Evolutionary conservation across 495 filamentous ascomycete genomes (phyloP), one percentile per base, ranked within the genome.

Genomic region (Penicillium steckii): DNA sequence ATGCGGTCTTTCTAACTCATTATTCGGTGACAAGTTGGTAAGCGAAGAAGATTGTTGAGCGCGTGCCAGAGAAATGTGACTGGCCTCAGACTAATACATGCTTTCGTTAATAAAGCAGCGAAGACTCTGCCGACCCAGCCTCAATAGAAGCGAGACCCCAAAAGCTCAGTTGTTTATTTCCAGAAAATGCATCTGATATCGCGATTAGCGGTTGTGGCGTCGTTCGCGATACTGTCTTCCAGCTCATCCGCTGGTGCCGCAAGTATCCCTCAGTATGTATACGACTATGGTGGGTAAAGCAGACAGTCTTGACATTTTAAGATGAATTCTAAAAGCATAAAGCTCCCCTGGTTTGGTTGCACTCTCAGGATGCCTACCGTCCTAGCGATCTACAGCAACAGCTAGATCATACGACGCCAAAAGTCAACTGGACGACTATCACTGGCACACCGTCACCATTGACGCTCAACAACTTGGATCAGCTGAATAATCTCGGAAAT

Each of bases 331-430:
- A 33, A 44, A 19, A 8, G 22, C 24, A 8, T 1, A 37, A 38
- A 80, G 75, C 77, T 29, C 76, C 77, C 1, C 46, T 78, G 5
- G 65, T 78, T 19, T 81, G 77, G 77, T 76, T 87, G n/a, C 72
- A 85, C 51, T 77, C 76, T 32, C 59, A 71, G 51, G 85, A 88
- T 21, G 52, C 61, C 30, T 86, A 85, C 59, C 69, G 71, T 24
- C 85, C 85, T 2, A 78, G 81, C 26, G 84, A 86, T 56, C 74
- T 87, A 49, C 67, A 62, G 27, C 60, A 72, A 13, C 82, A 86
- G 46, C 61, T 88, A 13, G 57, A 64, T 32, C 68, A 87, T 60
- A 83, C 78, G 9, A 74, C 59, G 17, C 82, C 85, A 1, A 50
- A 78, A 46, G 65, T 80, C 22, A 78, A 86, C 59, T 83, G 71